phyloP scores from a whole-genome alignment of 108 stramenopile genomes.

The Ochromonas danica region DNA sequence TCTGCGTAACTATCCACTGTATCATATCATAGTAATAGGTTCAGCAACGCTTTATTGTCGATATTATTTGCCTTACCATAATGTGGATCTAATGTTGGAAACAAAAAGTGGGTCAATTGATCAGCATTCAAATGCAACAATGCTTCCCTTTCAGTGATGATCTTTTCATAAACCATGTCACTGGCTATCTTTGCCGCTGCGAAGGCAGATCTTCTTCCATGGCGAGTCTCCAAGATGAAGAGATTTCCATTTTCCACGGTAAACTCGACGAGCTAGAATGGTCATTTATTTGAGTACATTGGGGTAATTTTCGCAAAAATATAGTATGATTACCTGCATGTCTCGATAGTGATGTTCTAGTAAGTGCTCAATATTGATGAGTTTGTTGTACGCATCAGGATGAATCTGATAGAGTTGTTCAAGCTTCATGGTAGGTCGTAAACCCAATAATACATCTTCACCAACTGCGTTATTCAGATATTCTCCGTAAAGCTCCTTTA shows the following conservation, averaged over 20 bases:
- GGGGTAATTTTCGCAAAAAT: not conserved
- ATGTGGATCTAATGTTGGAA: not conserved
- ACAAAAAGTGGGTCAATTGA: not conserved
- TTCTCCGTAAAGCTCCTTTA: not conserved
- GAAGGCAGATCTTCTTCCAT: not conserved
- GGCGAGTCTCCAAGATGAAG: not conserved
- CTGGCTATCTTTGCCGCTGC: not conserved
- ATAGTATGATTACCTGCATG: not conserved
- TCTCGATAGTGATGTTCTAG: not conserved
- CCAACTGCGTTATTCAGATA: not conserved
- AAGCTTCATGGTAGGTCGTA: no score
- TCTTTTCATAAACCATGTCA: not conserved
- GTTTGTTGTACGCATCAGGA: not conserved
- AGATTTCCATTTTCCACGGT: constrained; percentile 21
- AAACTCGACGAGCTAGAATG: constrained; percentile 11
- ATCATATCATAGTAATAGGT: no score
- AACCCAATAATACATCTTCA: not conserved
- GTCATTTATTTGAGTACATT: no score
- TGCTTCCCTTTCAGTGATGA: not conserved
- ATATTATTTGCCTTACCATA: no score
- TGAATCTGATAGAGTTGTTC: no score
- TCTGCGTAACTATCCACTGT: no score
- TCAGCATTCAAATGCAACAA: not conserved
- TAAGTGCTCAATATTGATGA: not conserved
- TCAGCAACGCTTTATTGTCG: no score